Evolutionary conservation across 75 land plant species (phyloP).

Genomic region (Adiantum capillusveneris): DNA sequence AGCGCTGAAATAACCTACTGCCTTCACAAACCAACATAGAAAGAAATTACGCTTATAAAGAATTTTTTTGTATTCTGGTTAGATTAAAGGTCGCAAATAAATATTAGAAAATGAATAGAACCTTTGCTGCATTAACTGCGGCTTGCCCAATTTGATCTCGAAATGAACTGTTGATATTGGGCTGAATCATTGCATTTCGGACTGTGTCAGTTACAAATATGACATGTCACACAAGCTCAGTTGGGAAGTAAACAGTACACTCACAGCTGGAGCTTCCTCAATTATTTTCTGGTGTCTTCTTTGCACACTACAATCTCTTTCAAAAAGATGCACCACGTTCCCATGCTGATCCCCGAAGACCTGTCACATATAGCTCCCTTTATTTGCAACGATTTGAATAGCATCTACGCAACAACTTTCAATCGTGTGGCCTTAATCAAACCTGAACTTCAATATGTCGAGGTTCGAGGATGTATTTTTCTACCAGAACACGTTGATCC

Average conservation of each 20-base stretch:
- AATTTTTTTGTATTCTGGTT: too few species aligned
- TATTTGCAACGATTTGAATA: too few species aligned
- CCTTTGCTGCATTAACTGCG: constrained; percentile 98
- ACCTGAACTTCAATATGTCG: constrained; percentile 99
- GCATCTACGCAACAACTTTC: too few species aligned
- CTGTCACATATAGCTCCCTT: constrained; percentile 22
- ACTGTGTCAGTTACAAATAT: background rate
- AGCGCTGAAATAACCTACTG: constrained; percentile 91
- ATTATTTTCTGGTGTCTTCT: constrained; percentile 97
- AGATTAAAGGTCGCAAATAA: background rate
- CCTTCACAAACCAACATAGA: constrained; percentile 36
- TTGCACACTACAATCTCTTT: constrained; percentile 96
- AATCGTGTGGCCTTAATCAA: background rate
- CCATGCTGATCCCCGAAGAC: constrained; percentile 91
- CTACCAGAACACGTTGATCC: constrained; percentile 60
- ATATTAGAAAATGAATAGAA: constrained; percentile 10
- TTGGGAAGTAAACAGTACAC: background rate
- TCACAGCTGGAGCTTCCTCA: constrained; percentile 97
- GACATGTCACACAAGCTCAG: background rate
- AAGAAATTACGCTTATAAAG: too few species aligned
- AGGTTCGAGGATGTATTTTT: constrained; percentile 82
- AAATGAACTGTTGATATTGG: constrained; percentile 54
- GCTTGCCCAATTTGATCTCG: constrained; percentile 81
- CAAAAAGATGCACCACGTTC: constrained; percentile 76
- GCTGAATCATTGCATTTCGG: constrained; percentile 46